Conservation (phyloP, 2,329 filamentous ascomycete species). For the Sporothrix sp. region DNA sequence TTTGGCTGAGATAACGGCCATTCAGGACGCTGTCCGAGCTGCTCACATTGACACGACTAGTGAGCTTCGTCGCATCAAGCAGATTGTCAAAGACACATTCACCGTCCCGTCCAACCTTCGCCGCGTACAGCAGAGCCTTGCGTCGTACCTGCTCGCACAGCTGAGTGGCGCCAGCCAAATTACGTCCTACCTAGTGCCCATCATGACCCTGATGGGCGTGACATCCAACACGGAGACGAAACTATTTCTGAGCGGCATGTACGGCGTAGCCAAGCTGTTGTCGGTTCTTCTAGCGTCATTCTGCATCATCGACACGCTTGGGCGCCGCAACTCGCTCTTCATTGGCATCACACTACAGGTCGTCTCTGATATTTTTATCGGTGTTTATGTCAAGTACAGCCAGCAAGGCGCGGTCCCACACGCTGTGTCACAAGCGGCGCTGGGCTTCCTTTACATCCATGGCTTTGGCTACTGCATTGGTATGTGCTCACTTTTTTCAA, state of each 20-base stretch:
- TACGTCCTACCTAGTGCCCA: slow-evolving; percentile 34
- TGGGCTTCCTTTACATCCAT: slow-evolving; percentile 36
- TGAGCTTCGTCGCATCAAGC: slow-evolving; percentile 6
- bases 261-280: slow-evolving; percentile 34
- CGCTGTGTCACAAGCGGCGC: slow-evolving; percentile 25
- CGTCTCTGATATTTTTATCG: slow-evolving; percentile 33
- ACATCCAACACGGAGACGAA: slow-evolving; percentile 22
- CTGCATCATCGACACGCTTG: slow-evolving; percentile 34
- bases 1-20: slow-evolving; percentile 19
- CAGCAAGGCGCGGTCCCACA: slow-evolving; percentile 21
- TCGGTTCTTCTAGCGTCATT: slow-evolving; percentile 32
- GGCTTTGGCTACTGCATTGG: slow-evolving; percentile 35
- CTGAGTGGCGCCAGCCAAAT: slow-evolving; percentile 36
- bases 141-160: slow-evolving; percentile 32
- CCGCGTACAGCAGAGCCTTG: slow-evolving; percentile 29
- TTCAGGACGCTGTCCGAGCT: not conserved
- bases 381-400: slow-evolving; percentile 29
- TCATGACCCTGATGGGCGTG: slow-evolving; percentile 30
- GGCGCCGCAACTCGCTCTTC: slow-evolving; percentile 25
- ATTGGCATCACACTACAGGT: slow-evolving; percentile 29
- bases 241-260: slow-evolving; percentile 34
- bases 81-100: slow-evolving; percentile 27
- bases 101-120: slow-evolving; percentile 29
- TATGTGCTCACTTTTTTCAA: no score
- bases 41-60: not conserved